Evolutionary conservation across 345 rosid species (phyloP), one percentile per base, ranked within the genome.

Genomic region (Hevea brasiliensis): DNA sequence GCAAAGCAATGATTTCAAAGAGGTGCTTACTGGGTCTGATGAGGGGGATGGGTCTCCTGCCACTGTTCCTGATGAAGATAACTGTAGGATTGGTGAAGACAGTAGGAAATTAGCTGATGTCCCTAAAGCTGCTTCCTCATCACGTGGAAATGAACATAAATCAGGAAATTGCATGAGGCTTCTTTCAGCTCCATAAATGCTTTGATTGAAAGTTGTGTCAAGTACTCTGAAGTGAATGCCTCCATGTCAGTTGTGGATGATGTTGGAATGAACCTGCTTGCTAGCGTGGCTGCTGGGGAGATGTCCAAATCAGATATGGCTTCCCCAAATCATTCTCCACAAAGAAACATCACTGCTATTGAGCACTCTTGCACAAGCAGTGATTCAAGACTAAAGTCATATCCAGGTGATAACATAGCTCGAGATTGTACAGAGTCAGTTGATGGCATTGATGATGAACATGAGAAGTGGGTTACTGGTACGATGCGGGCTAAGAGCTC

Each of bases 261-360:
- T 81, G n/a, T n/a, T n/a, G 99, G 98, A 69, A 95, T 95, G 96
- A 93, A 95, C 81, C 84, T 95, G 73, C 92, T 95, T 70, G 99
- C 99, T 56, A 92, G 84, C 80, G 98, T 95, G 65, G 99, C 99
- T 71, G 86, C 97, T 72, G 97, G 89, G 56, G 98, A 92, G 78
- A 90, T 92, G 73, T 84, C 82, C 37, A 95, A 85, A 65, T 81
- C 94, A 12, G 88, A 88, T 66, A 68, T 72, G 65, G 80, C 74
- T 62, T 88, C 94, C 21, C 94, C 92, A 7, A 68, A 74, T 27
- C 80, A 58, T 72, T 90, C 95, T 62, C 90, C 85, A 8, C 75
- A 23, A 61, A 80, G 85, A 74, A 77, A 70, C 67, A 61, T 79
- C 47, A 67, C 85, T 62, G 54, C 70, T 41, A 57, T 65, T 24